phyloP scores from a whole-genome alignment of 371 early-diverging fungal species.

The Syncephalastrum contaminatum region DNA sequence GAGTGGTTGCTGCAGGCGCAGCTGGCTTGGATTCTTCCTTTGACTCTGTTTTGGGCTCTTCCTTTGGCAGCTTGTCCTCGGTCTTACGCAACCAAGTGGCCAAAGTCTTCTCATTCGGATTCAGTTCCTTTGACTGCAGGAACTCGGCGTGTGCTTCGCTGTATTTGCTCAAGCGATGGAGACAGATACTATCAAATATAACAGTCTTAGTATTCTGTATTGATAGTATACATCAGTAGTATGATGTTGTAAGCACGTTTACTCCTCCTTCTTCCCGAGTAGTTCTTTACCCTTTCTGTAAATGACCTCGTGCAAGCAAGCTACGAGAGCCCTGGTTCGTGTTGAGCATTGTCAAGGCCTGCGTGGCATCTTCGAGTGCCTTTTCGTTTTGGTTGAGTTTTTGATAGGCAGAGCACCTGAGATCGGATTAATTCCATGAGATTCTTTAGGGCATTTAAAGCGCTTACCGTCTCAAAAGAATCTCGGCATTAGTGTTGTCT shows the following conservation, averaged over 20 bases:
- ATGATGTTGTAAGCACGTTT: no score
- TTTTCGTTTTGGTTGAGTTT: conserved; percentile 54
- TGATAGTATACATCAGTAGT: neutral
- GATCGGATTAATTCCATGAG: neutral
- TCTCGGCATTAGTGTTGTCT: conserved; percentile 70
- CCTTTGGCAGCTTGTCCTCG: conserved; percentile 35
- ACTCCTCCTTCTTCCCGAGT: no score
- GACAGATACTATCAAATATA: conserved; percentile 39
- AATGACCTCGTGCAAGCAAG: conserved; percentile 61
- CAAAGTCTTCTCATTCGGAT: conserved; percentile 51
- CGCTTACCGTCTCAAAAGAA: conserved; percentile 54
- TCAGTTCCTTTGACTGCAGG: conserved; percentile 47
- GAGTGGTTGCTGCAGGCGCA: neutral
- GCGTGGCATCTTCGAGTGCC: conserved; percentile 63
- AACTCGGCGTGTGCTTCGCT: conserved; percentile 55
- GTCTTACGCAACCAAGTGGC: conserved; percentile 55
- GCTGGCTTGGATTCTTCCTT: neutral
- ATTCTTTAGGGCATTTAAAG: no score
- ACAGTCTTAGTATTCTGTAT: neutral
- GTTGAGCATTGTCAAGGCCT: conserved; percentile 51
- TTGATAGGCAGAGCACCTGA: conserved; percentile 58
- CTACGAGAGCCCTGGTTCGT: conserved; percentile 44
- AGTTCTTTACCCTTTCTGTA: conserved; percentile 51
- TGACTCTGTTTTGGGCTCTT: neutral
- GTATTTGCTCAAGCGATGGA: conserved; percentile 49